phyloP scores from a whole-genome alignment of 2,329 filamentous ascomycete genomes.

The Pseudogymnoascus sp. region DNA sequence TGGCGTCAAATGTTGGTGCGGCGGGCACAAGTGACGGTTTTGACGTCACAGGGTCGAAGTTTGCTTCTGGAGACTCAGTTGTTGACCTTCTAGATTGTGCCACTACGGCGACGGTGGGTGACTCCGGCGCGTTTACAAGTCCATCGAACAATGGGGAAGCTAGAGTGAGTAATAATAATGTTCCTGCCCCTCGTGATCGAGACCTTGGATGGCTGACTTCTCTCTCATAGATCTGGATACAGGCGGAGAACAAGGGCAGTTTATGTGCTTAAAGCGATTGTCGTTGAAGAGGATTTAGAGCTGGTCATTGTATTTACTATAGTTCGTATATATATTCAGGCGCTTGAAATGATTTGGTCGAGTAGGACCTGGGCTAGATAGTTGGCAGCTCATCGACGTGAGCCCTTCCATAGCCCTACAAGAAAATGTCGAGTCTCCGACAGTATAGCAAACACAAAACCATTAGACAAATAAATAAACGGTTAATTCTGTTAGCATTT shows the following conservation, averaged over 20 bases:
- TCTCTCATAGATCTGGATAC: not conserved
- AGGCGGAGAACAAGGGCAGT: not conserved
- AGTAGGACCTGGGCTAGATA: not conserved
- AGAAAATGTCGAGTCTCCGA: not conserved
- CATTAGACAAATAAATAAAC: not conserved
- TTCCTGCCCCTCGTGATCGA: not conserved
- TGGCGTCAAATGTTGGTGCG: not conserved
- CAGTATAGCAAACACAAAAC: not conserved
- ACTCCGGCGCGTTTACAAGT: conserved; percentile 9
- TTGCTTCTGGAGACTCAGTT: conserved; percentile 7
- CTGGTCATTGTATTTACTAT: not conserved
- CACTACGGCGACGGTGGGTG: conserved; percentile 5
- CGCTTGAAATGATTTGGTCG: not conserved
- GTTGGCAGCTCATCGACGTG: not conserved
- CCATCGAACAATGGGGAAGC: conserved; percentile 10
- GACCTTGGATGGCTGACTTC: not conserved
- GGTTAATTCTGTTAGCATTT: not conserved
- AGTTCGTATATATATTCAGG: not conserved
- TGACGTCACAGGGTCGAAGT: not conserved
- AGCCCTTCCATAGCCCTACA: not conserved
- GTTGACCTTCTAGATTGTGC: conserved; percentile 14
- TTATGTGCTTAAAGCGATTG: not conserved
- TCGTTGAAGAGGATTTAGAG: not conserved
- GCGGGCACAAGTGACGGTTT: not conserved
- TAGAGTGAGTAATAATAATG: not conserved